These are phyloP conservation scores for Dichotomopilus funicola DNA, from an alignment of 2,329 filamentous ascomycete genomes.

Conservation along the genomic window DNA sequence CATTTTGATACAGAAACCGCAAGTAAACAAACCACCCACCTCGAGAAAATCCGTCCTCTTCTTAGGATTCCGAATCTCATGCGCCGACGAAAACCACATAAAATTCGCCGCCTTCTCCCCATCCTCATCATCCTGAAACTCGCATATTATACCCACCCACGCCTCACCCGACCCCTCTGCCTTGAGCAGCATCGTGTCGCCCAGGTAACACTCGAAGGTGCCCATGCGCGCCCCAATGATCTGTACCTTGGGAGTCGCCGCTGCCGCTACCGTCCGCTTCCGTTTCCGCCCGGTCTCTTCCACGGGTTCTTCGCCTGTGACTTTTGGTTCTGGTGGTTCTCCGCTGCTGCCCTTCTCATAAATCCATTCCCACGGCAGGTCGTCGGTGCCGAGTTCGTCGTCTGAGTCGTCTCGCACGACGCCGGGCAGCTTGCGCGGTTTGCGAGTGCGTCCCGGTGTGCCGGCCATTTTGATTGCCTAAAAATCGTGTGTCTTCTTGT, in stretches of 20 bases:
- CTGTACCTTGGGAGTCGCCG: slow-evolving; percentile 28
- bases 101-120: slow-evolving; percentile 78
- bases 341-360: slow-evolving; percentile 40
- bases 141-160: slow-evolving; percentile 85
- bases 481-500: too few species aligned
- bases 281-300: slow-evolving; percentile 27
- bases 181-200: slow-evolving; percentile 81
- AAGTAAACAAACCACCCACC: slow-evolving; percentile 36
- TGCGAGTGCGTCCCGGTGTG: slow-evolving; percentile 8
- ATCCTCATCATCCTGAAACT: slow-evolving; percentile 69
- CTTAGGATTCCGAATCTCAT: slow-evolving; percentile 75
- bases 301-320: slow-evolving; percentile 7
- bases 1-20: too few species aligned
- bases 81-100: slow-evolving; percentile 92
- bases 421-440: slow-evolving; percentile 37
- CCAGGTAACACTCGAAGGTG: slow-evolving; percentile 69
- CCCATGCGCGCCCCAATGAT: slow-evolving; percentile 83
- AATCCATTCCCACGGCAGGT: slow-evolving; percentile 74
- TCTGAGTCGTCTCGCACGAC: slow-evolving; percentile 74
- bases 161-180: slow-evolving; percentile 80
- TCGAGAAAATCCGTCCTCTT: slow-evolving; percentile 73
- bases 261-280: slow-evolving; percentile 24
- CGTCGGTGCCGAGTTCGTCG: slow-evolving; percentile 72
- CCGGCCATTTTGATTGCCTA: slow-evolving; percentile 12
- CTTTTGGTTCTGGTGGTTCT: not conserved